phyloP scores from a whole-genome alignment of 2,329 filamentous ascomycete genomes.

The Incumbomyces lentus region DNA sequence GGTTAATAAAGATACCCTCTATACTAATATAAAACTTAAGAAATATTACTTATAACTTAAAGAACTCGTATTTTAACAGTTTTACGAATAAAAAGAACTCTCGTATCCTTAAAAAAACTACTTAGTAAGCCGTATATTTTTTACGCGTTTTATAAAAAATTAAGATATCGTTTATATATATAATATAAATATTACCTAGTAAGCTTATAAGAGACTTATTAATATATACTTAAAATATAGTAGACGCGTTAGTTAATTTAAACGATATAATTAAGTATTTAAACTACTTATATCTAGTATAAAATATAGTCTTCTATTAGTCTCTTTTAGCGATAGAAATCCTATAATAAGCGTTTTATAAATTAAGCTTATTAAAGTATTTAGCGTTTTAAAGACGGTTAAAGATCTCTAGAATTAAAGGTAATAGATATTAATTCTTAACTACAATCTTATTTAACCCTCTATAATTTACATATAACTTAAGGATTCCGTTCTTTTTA shows the following conservation, averaged over 20 bases:
- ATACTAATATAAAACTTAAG: no score
- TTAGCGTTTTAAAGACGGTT: no score
- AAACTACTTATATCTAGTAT: constrained; percentile 20
- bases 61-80: no score
- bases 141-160: background rate
- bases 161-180: constrained; percentile 4
- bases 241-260: constrained; percentile 15
- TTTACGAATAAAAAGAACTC: no score
- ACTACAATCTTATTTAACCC: constrained; percentile 24
- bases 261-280: constrained; percentile 26
- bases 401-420: no score
- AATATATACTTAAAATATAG: no score
- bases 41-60: no score
- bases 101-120: background rate
- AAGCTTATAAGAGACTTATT: no score
- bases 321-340: no score
- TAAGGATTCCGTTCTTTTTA: constrained; percentile 9
- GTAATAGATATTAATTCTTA: constrained; percentile 20
- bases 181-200: background rate
- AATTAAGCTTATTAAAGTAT: no score
- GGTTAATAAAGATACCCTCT: no score
- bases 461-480: constrained; percentile 25
- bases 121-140: background rate
- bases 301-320: constrained; percentile 13
- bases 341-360: no score